Percentiles rank a stretch among this genome's conserved stretches.
Conservation (phyloP, 331 rosid species). For the Cydonia oblonga region DNA sequence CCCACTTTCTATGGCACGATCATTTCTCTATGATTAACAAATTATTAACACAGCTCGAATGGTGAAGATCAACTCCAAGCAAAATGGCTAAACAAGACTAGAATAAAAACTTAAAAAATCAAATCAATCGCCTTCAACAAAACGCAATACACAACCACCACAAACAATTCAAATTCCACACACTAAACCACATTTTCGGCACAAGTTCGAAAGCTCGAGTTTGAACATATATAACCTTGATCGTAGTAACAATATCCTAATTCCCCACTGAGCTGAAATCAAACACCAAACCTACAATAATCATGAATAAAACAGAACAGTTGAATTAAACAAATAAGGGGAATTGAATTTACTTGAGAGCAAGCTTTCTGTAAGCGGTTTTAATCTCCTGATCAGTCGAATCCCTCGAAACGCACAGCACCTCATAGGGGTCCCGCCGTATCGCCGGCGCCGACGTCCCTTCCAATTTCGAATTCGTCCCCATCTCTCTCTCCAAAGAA, state of each 20-base stretch:
- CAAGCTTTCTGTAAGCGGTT: conserved; percentile 88
- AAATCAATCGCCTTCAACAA: background rate
- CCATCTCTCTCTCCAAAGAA: conserved; percentile 23
- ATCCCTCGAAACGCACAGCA: conserved; percentile 59
- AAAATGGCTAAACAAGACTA: background rate
- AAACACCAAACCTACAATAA: background rate
- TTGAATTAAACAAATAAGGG: background rate
- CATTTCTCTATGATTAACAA: background rate
- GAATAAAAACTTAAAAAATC: background rate
- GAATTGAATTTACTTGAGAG: conserved; percentile 60
- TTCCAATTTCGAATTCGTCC: conserved; percentile 66
- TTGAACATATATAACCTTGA: background rate
- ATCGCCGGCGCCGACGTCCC: conserved; percentile 69
- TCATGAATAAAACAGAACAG: background rate
- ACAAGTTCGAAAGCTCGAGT: background rate
- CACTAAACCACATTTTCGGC: background rate
- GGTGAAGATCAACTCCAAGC: background rate
- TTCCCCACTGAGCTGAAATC: background rate
- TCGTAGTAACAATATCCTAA: background rate
- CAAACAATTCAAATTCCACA: background rate
- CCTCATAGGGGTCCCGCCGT: conserved; percentile 94
- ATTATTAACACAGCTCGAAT: background rate
- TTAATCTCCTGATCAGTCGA: conserved; percentile 85
- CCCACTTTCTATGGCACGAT: background rate
- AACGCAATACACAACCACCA: background rate